Conservation (phyloP, 352 stramenopile genomes). For the Globisporangium irregulare region DNA sequence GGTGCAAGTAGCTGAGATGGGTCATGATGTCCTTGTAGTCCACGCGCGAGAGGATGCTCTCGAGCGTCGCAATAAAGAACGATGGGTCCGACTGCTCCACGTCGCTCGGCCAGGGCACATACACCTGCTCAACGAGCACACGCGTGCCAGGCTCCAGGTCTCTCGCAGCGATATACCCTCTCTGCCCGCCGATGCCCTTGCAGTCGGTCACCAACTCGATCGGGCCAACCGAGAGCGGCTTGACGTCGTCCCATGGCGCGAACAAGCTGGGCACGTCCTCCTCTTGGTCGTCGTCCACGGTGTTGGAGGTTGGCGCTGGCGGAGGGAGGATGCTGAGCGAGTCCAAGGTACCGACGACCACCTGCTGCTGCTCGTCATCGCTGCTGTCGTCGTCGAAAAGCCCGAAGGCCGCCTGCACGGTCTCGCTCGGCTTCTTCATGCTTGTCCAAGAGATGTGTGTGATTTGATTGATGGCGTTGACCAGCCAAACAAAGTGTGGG, state of each 20-base stretch:
- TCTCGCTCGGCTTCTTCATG: conserved; percentile 32
- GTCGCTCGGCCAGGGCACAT: conserved; percentile 87
- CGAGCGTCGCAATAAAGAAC: conserved; percentile 89
- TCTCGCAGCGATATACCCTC: conserved; percentile 83
- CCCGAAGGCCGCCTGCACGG: conserved; percentile 67
- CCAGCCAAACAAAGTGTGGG: background rate
- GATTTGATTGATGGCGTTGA: background rate
- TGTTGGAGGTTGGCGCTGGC: background rate
- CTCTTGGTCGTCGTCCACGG: conserved; percentile 15
- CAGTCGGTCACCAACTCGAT: conserved; percentile 66
- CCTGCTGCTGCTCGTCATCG: conserved; percentile 47
- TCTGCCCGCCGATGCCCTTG: conserved; percentile 64
- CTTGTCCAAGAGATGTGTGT: background rate
- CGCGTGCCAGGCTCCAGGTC: conserved; percentile 86
- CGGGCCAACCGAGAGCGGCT: conserved; percentile 79
- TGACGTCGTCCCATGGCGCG: conserved; percentile 68
- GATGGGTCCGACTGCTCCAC: conserved; percentile 71
- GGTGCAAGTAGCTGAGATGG: conserved; percentile 84
- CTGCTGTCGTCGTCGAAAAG: conserved; percentile 84
- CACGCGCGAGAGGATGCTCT: conserved; percentile 65
- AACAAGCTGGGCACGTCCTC: conserved; percentile 41
- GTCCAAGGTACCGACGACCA: conserved; percentile 15
- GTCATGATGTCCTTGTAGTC: conserved; percentile 72
- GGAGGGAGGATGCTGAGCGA: conserved; percentile 22
- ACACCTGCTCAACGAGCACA: conserved; percentile 88